Evolutionary conservation across 148 eudicot genomes (phyloP).

Genomic region (Silene latifolia): DNA sequence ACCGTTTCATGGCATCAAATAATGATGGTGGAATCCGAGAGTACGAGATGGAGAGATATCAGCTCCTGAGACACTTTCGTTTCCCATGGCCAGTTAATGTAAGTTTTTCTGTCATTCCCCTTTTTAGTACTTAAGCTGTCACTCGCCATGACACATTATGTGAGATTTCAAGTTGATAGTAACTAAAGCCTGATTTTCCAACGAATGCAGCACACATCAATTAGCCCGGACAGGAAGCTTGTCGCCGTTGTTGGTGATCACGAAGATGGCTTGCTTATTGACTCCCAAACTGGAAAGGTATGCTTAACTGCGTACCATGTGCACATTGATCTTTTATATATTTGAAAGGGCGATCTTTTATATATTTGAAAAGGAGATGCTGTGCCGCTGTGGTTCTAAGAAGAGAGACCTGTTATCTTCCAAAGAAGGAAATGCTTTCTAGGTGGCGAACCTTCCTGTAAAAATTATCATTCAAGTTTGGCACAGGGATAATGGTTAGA

Average conservation of each 20-base stretch:
- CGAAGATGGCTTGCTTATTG: conserved; percentile 61
- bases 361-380: too few relatives aligned
- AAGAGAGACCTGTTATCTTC: neutral
- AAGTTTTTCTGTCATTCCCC: conserved; percentile 24
- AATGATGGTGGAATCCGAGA: conserved; percentile 79
- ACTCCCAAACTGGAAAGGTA: conserved; percentile 75
- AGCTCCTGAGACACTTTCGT: conserved; percentile 58
- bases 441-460: neutral
- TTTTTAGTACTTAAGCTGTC: neutral
- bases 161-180: neutral
- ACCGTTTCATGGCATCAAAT: conserved; percentile 72
- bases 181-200: neutral
- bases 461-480: neutral
- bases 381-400: neutral
- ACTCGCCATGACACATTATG: neutral
- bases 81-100: conserved; percentile 96
- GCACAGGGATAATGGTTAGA: neutral
- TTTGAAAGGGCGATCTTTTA: neutral
- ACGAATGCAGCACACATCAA: conserved; percentile 76
- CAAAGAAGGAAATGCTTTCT: neutral
- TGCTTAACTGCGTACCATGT: neutral
- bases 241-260: conserved; percentile 79
- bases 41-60: conserved; percentile 85
- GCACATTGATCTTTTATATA: neutral
- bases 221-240: conserved; percentile 73